These are phyloP conservation scores for Botrytis medusae DNA, from an alignment of 2,329 filamentous ascomycete species.

Conservation along the genomic window DNA sequence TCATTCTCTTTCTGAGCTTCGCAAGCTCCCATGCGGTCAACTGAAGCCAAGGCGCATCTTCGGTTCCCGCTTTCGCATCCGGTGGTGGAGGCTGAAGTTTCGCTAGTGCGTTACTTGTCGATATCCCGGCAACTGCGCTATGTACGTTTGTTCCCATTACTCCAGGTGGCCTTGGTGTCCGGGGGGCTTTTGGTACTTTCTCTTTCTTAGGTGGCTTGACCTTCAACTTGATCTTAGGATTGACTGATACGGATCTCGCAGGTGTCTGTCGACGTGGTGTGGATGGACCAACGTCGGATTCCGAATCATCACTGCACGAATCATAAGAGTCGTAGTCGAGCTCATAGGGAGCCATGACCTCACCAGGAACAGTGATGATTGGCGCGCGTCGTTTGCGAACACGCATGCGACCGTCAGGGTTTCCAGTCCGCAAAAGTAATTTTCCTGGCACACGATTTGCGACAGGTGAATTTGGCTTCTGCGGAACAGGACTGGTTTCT, in stretches of 20 bases:
- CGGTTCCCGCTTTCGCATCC: slow-evolving; percentile 57
- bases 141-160: slow-evolving; percentile 41
- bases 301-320: slow-evolving; percentile 33
- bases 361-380: slow-evolving; percentile 63
- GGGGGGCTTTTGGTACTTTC: slow-evolving; percentile 34
- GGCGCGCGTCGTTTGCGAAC: slow-evolving; percentile 45
- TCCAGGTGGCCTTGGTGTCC: slow-evolving; percentile 37
- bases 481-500: slow-evolving; percentile 50
- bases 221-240: slow-evolving; percentile 38
- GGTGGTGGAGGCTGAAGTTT: slow-evolving; percentile 57
- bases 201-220: slow-evolving; percentile 32
- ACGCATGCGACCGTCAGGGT: slow-evolving; percentile 38
- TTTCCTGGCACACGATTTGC: slow-evolving; percentile 48
- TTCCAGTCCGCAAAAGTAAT: slow-evolving; percentile 46
- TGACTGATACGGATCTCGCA: slow-evolving; percentile 25
- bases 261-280: slow-evolving; percentile 32
- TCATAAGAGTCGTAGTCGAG: slow-evolving; percentile 60
- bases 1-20: slow-evolving; percentile 78
- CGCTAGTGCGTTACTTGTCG: slow-evolving; percentile 41
- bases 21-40: slow-evolving; percentile 65
- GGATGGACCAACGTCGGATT: slow-evolving; percentile 40
- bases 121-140: slow-evolving; percentile 41
- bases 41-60: slow-evolving; percentile 64
- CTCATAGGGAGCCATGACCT: slow-evolving; percentile 65
- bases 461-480: slow-evolving; percentile 53